These are phyloP conservation scores for Calonectria leucothoes DNA, from an alignment of 2,329 filamentous ascomycete genomes.

Conservation along the genomic window DNA sequence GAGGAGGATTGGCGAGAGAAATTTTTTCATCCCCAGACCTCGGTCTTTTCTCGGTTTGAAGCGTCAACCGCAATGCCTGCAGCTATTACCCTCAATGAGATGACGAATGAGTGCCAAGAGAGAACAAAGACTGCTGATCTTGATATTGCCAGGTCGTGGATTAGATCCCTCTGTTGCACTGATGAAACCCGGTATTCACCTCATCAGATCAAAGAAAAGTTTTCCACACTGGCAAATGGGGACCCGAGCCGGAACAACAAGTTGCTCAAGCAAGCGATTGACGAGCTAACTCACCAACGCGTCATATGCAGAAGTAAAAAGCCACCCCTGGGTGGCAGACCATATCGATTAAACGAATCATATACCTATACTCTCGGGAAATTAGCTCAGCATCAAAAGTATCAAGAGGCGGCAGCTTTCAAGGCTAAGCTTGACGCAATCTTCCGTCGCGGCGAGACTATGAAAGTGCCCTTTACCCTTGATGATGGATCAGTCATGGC, in stretches of 20 bases:
- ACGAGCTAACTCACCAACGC: conserved; percentile 59
- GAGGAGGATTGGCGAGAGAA: conserved; percentile 64
- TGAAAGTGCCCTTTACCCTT: conserved; percentile 66
- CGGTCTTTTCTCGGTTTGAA: conserved; percentile 68
- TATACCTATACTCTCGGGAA: conserved; percentile 69
- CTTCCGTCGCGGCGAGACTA: conserved; percentile 57
- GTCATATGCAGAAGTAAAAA: conserved; percentile 71
- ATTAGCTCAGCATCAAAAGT: conserved; percentile 64
- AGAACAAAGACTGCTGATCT: conserved; percentile 43
- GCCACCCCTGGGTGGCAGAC: conserved; percentile 67
- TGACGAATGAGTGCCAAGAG: conserved; percentile 10
- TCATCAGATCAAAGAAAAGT: conserved; percentile 61
- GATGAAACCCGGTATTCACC: conserved; percentile 60
- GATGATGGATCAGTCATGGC: conserved; percentile 76
- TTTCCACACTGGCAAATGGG: conserved; percentile 60
- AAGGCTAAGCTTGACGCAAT: conserved; percentile 69
- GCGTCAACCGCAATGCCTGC: conserved; percentile 62
- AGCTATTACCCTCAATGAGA: conserved; percentile 44
- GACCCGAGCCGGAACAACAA: conserved; percentile 53
- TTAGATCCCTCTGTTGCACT: conserved; percentile 69
- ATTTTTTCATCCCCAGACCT: conserved; percentile 66
- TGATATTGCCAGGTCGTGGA: conserved; percentile 67
- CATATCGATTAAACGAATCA: conserved; percentile 71
- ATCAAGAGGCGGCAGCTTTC: conserved; percentile 67
- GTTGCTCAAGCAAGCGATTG: conserved; percentile 61